Evolutionary conservation across 1,284 basidiomycete species (phyloP).

Genomic region (Trametes polyzona): DNA sequence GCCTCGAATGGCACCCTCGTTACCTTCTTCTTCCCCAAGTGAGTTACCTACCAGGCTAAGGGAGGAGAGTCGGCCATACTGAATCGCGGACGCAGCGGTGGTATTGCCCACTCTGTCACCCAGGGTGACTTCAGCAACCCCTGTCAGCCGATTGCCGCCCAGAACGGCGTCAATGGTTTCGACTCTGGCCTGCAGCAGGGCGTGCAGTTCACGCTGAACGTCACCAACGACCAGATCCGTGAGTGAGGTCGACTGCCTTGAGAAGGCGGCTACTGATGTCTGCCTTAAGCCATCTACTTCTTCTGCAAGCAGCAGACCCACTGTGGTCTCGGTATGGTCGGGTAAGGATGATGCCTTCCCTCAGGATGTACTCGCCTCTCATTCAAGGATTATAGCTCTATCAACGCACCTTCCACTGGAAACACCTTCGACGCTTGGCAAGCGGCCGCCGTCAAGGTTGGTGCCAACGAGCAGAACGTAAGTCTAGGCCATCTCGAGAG

Average conservation of each 20-base stretch:
- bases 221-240: slow-evolving; percentile 55
- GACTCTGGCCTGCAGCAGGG: slow-evolving; percentile 51
- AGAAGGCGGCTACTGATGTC: neutral
- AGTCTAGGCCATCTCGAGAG: slow-evolving; percentile 8
- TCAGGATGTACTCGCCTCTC: neutral
- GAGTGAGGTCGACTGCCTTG: slow-evolving; percentile 16
- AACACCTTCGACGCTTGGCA: slow-evolving; percentile 57
- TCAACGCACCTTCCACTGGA: slow-evolving; percentile 62
- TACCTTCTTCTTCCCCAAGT: slow-evolving; percentile 59
- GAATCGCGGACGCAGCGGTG: slow-evolving; percentile 2
- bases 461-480: slow-evolving; percentile 42
- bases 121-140: slow-evolving; percentile 54
- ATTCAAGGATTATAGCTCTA: slow-evolving; percentile 40
- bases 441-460: slow-evolving; percentile 48
- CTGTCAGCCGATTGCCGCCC: slow-evolving; percentile 50
- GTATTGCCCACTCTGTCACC: slow-evolving; percentile 53
- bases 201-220: slow-evolving; percentile 50
- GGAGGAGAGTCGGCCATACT: neutral
- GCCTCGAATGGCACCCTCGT: slow-evolving; percentile 52
- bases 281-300: slow-evolving; percentile 59
- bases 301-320: slow-evolving; percentile 61
- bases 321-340: slow-evolving; percentile 65
- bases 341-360: slow-evolving; percentile 38
- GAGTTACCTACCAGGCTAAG: slow-evolving; percentile 19
- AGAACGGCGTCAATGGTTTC: slow-evolving; percentile 47